Evolutionary conservation across 345 rosid species (phyloP).

Genomic region (Kernera saxatilis): DNA sequence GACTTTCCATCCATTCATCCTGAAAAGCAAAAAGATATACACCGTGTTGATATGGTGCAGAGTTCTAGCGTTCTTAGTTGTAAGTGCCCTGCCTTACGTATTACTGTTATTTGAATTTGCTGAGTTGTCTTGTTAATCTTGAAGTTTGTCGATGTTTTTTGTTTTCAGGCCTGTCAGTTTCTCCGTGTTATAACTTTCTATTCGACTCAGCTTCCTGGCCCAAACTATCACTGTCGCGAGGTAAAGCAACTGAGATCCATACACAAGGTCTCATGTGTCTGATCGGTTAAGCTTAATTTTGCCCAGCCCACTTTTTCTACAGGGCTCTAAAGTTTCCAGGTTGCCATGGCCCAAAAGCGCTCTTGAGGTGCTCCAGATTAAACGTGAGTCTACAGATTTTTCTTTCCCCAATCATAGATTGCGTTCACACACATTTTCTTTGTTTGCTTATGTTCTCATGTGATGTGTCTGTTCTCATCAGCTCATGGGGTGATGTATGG

Average conservation of each 20-base stretch:
- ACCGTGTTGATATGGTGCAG: slow-evolving; percentile 98
- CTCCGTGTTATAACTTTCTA: slow-evolving; percentile 90
- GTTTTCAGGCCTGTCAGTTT: slow-evolving; percentile 68
- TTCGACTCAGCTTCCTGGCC: slow-evolving; percentile 98
- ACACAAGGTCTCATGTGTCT: neutral
- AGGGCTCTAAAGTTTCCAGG: slow-evolving; percentile 86
- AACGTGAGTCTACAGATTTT: slow-evolving; percentile 44
- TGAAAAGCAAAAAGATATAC: slow-evolving; percentile 93
- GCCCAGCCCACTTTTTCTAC: neutral
- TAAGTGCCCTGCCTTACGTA: slow-evolving; percentile 42
- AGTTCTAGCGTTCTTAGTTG: slow-evolving; percentile 90
- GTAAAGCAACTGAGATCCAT: slow-evolving; percentile 31
- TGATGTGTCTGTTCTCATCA: slow-evolving; percentile 40
- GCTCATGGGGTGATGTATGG: slow-evolving; percentile 89
- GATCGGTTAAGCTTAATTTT: neutral
- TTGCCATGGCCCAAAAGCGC: slow-evolving; percentile 73
- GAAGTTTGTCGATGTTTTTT: neutral
- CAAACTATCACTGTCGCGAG: slow-evolving; percentile 96
- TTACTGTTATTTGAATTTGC: neutral
- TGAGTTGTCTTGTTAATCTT: neutral
- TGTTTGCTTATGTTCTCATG: neutral
- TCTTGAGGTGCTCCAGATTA: slow-evolving; percentile 64
- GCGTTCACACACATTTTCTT: neutral
- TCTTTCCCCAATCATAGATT: neutral
- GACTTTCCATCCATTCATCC: slow-evolving; percentile 96